Conservation (phyloP, 2,329 filamentous ascomycete species). For the Hypocreales sp. region DNA sequence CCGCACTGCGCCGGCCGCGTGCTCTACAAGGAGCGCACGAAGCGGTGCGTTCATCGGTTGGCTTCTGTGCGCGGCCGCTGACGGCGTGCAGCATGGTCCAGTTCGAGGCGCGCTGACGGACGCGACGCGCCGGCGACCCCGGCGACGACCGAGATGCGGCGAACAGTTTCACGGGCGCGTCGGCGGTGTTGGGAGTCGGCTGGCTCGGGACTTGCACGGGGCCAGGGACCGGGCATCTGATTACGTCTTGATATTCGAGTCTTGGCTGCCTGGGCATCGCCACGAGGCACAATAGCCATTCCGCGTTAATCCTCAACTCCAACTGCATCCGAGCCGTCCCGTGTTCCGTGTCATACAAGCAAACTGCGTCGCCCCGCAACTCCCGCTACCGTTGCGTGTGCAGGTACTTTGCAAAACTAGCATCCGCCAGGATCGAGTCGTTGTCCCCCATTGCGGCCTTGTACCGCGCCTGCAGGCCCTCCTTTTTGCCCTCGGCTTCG, state of each 20-base stretch:
- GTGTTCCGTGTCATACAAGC: no score
- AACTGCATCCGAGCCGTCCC: no score
- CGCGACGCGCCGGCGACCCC: no score
- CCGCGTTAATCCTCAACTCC: no score
- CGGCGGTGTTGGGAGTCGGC: not conserved
- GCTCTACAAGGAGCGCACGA: slow-evolving; percentile 94
- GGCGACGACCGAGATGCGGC: no score
- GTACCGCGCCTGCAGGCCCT: slow-evolving; percentile 62
- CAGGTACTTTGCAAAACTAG: slow-evolving; percentile 47
- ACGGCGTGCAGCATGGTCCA: slow-evolving; percentile 67
- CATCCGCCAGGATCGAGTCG: slow-evolving; percentile 34
- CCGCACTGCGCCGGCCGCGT: slow-evolving; percentile 74
- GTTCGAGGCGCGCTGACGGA: slow-evolving; percentile 69
- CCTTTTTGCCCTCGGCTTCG: slow-evolving; percentile 46
- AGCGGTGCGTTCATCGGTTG: slow-evolving; percentile 49
- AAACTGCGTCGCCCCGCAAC: no score
- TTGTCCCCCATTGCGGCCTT: slow-evolving; percentile 54
- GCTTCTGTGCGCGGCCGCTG: not conserved
- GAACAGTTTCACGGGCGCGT: no score
- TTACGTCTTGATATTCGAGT: no score
- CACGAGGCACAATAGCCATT: no score
- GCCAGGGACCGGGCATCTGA: no score
- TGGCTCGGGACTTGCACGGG: no score
- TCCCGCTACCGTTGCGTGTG: slow-evolving; percentile 23
- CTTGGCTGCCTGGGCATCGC: no score